Percentiles rank a stretch among this genome's conserved stretches.
These are phyloP conservation scores for Lomentospora prolificans DNA, from an alignment of 2,329 filamentous ascomycete genomes.

Conservation along the genomic window DNA sequence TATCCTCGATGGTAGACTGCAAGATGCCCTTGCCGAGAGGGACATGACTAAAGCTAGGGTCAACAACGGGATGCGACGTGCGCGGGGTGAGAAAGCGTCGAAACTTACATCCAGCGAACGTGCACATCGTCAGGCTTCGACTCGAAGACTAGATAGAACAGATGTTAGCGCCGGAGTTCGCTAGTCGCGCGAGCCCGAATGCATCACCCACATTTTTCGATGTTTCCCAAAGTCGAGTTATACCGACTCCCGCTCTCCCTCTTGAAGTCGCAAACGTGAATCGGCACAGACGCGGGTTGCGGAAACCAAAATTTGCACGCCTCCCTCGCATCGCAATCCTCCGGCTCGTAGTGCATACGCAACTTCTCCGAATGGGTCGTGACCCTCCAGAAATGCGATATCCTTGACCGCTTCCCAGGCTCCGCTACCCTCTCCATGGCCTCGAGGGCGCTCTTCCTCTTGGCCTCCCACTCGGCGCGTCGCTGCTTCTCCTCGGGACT, in stretches of 20 bases:
- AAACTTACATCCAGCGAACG: conserved; percentile 5
- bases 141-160: conserved; percentile 1
- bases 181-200: not conserved
- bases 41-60: conserved; percentile 1
- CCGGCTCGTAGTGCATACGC: conserved; percentile 4
- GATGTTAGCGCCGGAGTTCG: not conserved
- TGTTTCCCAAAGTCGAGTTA: not conserved
- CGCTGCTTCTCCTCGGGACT: conserved; percentile 2
- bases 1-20: conserved; percentile 8
- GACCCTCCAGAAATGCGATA: conserved; percentile 4
- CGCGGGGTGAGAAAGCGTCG: not conserved
- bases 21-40: conserved; percentile 3
- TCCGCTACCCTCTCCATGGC: conserved; percentile 4
- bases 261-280: conserved; percentile 4
- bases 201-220: conserved; percentile 2
- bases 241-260: not conserved
- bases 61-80: not conserved
- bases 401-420: not conserved
- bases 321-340: conserved; percentile 1
- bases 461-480: not conserved
- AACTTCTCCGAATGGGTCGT: conserved; percentile 4
- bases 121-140: conserved; percentile 2
- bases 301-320: conserved; percentile 8
- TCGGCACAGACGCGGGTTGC: not conserved
- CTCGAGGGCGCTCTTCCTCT: not conserved